Percentiles rank a stretch among this genome's conserved stretches.
Evolutionary conservation across 2,329 filamentous ascomycete genomes (phyloP).

Genomic region (Colletotrichum navitas): DNA sequence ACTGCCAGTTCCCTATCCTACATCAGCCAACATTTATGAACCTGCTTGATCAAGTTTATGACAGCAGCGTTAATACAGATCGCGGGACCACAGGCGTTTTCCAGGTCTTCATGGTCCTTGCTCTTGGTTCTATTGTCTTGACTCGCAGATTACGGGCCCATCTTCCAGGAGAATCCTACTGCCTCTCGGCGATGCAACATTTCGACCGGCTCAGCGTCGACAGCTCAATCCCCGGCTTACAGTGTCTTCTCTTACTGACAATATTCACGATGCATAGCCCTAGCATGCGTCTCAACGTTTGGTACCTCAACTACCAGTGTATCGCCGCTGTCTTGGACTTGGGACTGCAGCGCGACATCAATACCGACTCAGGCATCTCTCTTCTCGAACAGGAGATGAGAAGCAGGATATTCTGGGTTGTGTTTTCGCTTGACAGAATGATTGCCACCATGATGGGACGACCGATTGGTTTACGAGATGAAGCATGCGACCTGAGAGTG

Average conservation of each 20-base stretch:
- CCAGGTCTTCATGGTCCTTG: constrained; percentile 66
- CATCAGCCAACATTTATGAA: constrained; percentile 58
- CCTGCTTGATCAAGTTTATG: constrained; percentile 51
- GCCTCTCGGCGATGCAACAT: constrained; percentile 59
- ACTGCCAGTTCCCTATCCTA: constrained; percentile 63
- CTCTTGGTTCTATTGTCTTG: constrained; percentile 60
- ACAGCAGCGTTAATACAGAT: constrained; percentile 43
- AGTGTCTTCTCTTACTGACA: constrained; percentile 60
- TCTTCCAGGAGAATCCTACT: constrained; percentile 63
- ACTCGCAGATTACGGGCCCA: constrained; percentile 58
- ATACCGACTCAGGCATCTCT: constrained; percentile 57
- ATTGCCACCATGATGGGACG: constrained; percentile 69
- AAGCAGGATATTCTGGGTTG: constrained; percentile 68
- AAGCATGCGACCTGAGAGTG: constrained; percentile 66
- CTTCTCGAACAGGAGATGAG: constrained; percentile 65
- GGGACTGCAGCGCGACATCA: constrained; percentile 63
- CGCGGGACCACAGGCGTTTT: constrained; percentile 52
- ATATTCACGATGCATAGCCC: constrained; percentile 66
- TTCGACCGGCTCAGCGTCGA: constrained; percentile 62
- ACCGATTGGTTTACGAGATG: constrained; percentile 66
- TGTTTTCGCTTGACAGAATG: constrained; percentile 64
- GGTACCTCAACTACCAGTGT: constrained; percentile 69
- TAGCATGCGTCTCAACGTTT: constrained; percentile 61
- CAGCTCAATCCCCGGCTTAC: constrained; percentile 62
- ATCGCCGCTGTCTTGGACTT: constrained; percentile 64